A percentile compares a stretch with the other conserved stretches of the same genome.
These are phyloP conservation scores for Penicillium psychrosexuale DNA, from an alignment of 2,329 filamentous ascomycete species.

Conservation along the genomic window DNA sequence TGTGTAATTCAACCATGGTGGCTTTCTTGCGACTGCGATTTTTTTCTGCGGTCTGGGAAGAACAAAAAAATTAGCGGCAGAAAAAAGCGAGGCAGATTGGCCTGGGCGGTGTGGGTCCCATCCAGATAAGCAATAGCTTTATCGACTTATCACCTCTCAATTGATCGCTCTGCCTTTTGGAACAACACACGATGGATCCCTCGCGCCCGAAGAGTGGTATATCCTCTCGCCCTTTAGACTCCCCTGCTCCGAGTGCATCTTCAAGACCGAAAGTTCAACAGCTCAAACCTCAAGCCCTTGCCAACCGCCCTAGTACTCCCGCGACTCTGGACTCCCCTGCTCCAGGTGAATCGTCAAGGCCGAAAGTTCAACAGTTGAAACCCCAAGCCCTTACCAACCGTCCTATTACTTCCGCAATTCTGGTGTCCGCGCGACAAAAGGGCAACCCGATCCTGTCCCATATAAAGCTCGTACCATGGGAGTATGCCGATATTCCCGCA, in stretches of 20 bases:
- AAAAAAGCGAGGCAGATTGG: constrained; percentile 26
- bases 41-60: constrained; percentile 13
- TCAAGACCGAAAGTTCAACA: constrained; percentile 64
- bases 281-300: constrained; percentile 81
- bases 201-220: not conserved
- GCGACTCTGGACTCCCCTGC: constrained; percentile 60
- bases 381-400: constrained; percentile 76
- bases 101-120: constrained; percentile 8
- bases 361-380: constrained; percentile 77
- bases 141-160: constrained; percentile 17
- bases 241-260: constrained; percentile 16
- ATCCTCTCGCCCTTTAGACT: constrained; percentile 39
- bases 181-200: not conserved
- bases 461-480: constrained; percentile 82
- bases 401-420: constrained; percentile 69
- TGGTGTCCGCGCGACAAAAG: constrained; percentile 89
- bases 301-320: constrained; percentile 63
- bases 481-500: constrained; percentile 93
- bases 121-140: constrained; percentile 18
- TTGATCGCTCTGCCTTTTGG: constrained; percentile 6
- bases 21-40: constrained; percentile 10
- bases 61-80: constrained; percentile 36
- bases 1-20: constrained; percentile 35
- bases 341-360: constrained; percentile 1
- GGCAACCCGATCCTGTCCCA: constrained; percentile 88